phyloP scores from a whole-genome alignment of 164 flowering plant genomes.

The Umbilicus rupestris region DNA sequence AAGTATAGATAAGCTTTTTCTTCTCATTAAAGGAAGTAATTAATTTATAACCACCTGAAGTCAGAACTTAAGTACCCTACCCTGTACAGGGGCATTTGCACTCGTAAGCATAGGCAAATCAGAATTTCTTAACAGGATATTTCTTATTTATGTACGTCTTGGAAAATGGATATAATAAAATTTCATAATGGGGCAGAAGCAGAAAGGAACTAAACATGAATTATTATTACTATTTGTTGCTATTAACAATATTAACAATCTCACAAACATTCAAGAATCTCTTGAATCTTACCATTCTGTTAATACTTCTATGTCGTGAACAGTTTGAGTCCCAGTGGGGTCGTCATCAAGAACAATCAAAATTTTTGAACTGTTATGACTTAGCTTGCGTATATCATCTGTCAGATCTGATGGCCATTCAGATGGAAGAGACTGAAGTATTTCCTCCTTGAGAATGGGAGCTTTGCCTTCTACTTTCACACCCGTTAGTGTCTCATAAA shows the following conservation, averaged over 20 bases:
- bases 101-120: background rate
- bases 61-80: background rate
- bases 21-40: background rate
- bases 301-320: conserved; percentile 88
- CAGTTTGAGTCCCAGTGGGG: conserved; percentile 99
- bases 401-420: conserved; percentile 83
- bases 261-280: background rate
- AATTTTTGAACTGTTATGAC: conserved; percentile 38
- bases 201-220: background rate
- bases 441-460: conserved; percentile 49
- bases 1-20: background rate
- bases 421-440: conserved; percentile 67
- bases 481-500: conserved; percentile 87
- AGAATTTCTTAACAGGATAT: background rate
- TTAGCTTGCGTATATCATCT: conserved; percentile 45
- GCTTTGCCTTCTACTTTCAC: conserved; percentile 79
- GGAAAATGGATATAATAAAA: background rate
- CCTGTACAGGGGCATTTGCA: background rate
- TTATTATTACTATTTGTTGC: too few relatives aligned
- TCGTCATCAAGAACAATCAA: conserved; percentile 97
- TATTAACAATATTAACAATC: too few relatives aligned
- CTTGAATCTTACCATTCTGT: conserved; percentile 72
- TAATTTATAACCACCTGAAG: background rate
- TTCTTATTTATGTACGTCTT: background rate
- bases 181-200: background rate